These are phyloP conservation scores for Leptomonas pyrrhocoris DNA, from an alignment of 208 protist genomes.

Conservation along the genomic window DNA sequence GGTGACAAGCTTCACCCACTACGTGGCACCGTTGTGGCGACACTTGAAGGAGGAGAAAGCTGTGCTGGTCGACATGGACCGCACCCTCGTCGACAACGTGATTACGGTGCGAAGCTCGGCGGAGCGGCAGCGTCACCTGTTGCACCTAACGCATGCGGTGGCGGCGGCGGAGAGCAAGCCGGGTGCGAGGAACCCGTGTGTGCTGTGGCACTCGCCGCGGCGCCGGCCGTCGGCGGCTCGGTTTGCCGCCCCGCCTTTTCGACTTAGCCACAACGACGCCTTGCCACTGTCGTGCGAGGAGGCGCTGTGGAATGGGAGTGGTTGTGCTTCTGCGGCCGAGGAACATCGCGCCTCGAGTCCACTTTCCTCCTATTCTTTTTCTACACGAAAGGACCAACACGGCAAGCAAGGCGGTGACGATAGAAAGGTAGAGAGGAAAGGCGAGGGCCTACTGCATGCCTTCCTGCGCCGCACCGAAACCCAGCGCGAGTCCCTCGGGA, in stretches of 20 bases:
- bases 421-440: neutral
- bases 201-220: constrained; percentile 14
- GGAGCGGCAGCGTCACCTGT: constrained; percentile 32
- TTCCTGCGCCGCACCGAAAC: constrained; percentile 30
- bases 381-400: neutral
- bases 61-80: constrained; percentile 84
- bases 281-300: constrained; percentile 10
- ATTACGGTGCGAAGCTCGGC: constrained; percentile 37
- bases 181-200: constrained; percentile 16
- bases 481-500: constrained; percentile 22
- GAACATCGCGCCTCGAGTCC: neutral
- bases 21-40: constrained; percentile 59
- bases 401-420: neutral
- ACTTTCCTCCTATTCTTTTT: neutral
- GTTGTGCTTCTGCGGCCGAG: neutral
- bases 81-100: constrained; percentile 84
- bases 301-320: constrained; percentile 1
- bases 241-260: constrained; percentile 4
- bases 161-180: constrained; percentile 6
- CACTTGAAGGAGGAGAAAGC: constrained; percentile 67
- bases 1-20: constrained; percentile 62
- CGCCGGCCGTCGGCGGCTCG: neutral
- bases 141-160: constrained; percentile 17
- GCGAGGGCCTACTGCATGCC: constrained; percentile 16
- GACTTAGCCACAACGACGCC: constrained; percentile 23